phyloP scores from a whole-genome alignment of 345 rosid species.

The Eucalyptus fibrosa region DNA sequence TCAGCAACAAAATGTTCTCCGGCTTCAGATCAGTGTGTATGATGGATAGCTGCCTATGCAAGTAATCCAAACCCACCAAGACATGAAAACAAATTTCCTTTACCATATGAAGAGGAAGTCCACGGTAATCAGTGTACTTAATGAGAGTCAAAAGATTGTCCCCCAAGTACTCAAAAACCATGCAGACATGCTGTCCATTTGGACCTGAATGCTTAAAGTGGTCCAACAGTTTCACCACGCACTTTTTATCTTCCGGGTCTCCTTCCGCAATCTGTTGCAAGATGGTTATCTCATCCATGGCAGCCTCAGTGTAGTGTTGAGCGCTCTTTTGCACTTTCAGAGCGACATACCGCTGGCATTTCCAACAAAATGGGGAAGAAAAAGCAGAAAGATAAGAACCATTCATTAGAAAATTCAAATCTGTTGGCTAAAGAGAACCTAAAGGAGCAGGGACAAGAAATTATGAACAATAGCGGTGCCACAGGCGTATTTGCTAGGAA shows the following conservation, averaged over 20 bases:
- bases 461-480: background rate
- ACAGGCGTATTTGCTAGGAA: background rate
- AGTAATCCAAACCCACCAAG: conserved; percentile 56
- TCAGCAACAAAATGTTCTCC: conserved; percentile 49
- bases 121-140: conserved; percentile 46
- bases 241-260: conserved; percentile 46
- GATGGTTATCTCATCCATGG: conserved; percentile 73
- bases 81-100: conserved; percentile 47
- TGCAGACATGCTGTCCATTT: conserved; percentile 70
- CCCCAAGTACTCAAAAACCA: conserved; percentile 72
- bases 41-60: conserved; percentile 63
- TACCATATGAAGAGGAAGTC: conserved; percentile 43
- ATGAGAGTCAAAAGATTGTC: conserved; percentile 63
- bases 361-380: background rate
- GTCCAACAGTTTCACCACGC: conserved; percentile 69
- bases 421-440: background rate
- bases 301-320: conserved; percentile 69
- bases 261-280: conserved; percentile 61
- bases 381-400: background rate
- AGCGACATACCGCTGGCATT: conserved; percentile 44
- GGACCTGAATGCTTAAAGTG: conserved; percentile 75
- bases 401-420: background rate
- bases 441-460: background rate
- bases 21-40: conserved; percentile 71
- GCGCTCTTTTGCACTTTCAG: conserved; percentile 67